phyloP scores from a whole-genome alignment of 768 basidiomycete genomes.

The Fomitopsis serialis region DNA sequence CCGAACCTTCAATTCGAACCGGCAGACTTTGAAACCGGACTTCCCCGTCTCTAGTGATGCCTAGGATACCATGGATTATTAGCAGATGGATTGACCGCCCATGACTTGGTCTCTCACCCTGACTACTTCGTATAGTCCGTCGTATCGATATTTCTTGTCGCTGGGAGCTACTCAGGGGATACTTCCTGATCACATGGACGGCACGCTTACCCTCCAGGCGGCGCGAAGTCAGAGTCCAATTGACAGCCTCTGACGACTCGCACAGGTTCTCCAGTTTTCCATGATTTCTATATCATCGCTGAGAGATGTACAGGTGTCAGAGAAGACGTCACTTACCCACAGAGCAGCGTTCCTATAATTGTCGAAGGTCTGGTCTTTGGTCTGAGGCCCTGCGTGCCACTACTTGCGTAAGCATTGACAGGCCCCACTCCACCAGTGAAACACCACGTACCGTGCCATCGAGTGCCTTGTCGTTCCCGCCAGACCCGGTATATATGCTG shows the following conservation, averaged over 20 bases:
- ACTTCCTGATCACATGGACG: too few relatives aligned
- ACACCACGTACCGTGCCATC: slow-evolving; percentile 6
- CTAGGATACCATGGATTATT: not conserved
- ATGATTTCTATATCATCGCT: too few relatives aligned
- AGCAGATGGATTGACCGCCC: not conserved
- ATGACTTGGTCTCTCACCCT: not conserved
- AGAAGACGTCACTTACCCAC: too few relatives aligned
- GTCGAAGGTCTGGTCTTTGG: slow-evolving; percentile 10
- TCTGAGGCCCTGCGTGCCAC: slow-evolving; percentile 13
- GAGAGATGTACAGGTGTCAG: too few relatives aligned
- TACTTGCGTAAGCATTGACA: not conserved
- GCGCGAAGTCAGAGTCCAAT: slow-evolving; percentile 11
- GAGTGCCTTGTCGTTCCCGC: slow-evolving; percentile 8
- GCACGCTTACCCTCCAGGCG: slow-evolving; percentile 8
- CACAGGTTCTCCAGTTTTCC: slow-evolving; percentile 11
- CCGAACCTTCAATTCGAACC: slow-evolving; percentile 10
- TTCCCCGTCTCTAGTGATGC: slow-evolving; percentile 15
- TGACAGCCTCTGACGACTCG: slow-evolving; percentile 14
- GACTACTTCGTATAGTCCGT: slow-evolving; percentile 14
- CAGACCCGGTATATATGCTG: slow-evolving; percentile 15
- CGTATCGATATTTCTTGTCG: slow-evolving; percentile 10
- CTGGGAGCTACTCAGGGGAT: not conserved
- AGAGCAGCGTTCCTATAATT: slow-evolving; percentile 10
- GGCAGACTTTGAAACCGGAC: slow-evolving; percentile 14
- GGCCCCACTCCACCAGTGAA: not conserved